Base-by-base conservation (phyloP, 139 green algal species). In the Pseudopediastrum boryanum region DNA sequence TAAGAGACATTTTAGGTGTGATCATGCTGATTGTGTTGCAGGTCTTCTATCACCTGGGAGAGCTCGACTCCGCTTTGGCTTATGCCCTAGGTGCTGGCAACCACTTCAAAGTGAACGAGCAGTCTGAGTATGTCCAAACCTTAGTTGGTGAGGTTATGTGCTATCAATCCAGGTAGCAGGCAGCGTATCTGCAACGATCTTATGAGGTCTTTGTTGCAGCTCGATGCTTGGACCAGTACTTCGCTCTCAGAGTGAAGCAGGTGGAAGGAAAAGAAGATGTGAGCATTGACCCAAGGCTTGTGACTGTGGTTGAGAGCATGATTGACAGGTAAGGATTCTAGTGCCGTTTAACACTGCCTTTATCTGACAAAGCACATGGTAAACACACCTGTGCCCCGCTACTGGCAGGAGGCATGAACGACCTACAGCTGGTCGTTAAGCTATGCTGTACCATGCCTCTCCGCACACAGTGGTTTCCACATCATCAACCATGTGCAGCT, bases 31-130 rank as follows among this genome's bases (percentile, higher is more conserved):
- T 44, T 43, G 2, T 71, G 5, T 7, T 2, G 41, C 93, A 99
- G 96, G 96, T 99, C 13, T 99, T 99, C 71, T 99, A 98, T 82
- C 93, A 99, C 81, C 89, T 99, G 21, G 95, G 95, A 6, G 97
- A 98, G 84, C 87, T 99, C 16, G 89, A 98, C 63, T 96, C 99
- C 69, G 94, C 96, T 2, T 85, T 99, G 5, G 93, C 82, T 3
- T 99, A 99, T 79, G 96, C 96, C 0, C 89, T 99, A 23, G 91
- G 92, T 13, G 96, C 96, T 12, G 96, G 94, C 27, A 38, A 33
- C 9, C 87, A 97, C n/a, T 99, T 99, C 78, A 91, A 99, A 74
- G 89, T 99, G 29, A 88, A 85, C 43, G 93, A 97, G 43, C 71
- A 85, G 50, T 94, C 85, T 16, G 96, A 99, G 59, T 99, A 98